Percentiles rank a stretch among this genome's conserved stretches.
These are phyloP conservation scores for Chlorencoelia australis DNA, from an alignment of 2,329 filamentous ascomycete species.

Conservation along the genomic window DNA sequence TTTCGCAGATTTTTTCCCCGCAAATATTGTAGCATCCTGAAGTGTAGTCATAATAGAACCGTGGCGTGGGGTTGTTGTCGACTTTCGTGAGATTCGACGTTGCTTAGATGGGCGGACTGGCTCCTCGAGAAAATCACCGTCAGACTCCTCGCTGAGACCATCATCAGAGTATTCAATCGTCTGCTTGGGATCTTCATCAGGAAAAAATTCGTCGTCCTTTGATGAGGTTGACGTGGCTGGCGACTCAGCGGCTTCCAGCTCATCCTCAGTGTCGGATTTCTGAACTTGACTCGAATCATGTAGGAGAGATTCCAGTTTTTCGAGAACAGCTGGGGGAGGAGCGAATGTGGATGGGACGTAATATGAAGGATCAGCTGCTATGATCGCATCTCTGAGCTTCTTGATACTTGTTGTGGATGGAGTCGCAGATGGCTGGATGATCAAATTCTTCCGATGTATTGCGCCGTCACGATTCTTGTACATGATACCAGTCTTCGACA, in stretches of 20 bases:
- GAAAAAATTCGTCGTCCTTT: conserved; percentile 6
- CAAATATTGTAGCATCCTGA: too few species aligned
- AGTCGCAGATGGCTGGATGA: not conserved
- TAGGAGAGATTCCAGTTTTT: conserved; percentile 11
- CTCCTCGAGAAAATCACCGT: too few species aligned
- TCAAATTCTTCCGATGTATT: conserved; percentile 4
- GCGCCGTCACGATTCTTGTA: conserved; percentile 4
- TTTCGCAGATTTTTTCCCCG: not conserved
- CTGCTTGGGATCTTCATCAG: conserved; percentile 3
- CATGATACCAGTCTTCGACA: conserved; percentile 7
- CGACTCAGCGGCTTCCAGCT: too few species aligned
- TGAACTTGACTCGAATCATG: too few species aligned
- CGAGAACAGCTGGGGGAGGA: conserved; percentile 15
- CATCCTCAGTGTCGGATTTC: too few species aligned
- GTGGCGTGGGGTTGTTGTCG: too few species aligned
- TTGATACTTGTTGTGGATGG: conserved; percentile 6
- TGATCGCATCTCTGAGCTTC: conserved; percentile 15
- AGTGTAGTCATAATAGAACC: too few species aligned
- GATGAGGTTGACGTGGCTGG: too few species aligned
- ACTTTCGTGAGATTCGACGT: too few species aligned
- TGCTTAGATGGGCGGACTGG: too few species aligned
- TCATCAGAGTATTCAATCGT: conserved; percentile 3
- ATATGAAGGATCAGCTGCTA: conserved; percentile 14
- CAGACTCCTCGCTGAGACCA: conserved; percentile 1
- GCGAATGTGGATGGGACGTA: conserved; percentile 21